These are phyloP conservation scores for Phialocephala sp. DNA, from an alignment of 2,329 filamentous ascomycete genomes.

Conservation along the genomic window DNA sequence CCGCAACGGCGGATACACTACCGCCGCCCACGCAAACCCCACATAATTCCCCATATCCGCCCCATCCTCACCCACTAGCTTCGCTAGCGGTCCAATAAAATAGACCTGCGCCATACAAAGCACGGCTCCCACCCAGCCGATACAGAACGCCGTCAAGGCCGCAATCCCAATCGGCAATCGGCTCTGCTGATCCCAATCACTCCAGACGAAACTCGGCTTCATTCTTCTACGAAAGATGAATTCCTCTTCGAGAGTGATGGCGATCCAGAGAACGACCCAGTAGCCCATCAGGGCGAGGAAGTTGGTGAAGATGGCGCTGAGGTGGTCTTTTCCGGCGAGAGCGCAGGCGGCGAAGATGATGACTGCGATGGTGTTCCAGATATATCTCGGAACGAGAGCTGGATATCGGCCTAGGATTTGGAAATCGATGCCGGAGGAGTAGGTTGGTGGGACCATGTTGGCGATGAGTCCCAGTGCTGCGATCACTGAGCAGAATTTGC, in stretches of 20 bases:
- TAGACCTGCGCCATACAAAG: constrained; percentile 73
- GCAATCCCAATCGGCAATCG: constrained; percentile 68
- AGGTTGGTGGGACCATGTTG: constrained; percentile 69
- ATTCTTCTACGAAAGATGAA: constrained; percentile 60
- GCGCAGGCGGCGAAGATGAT: constrained; percentile 70
- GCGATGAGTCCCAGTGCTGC: constrained; percentile 68
- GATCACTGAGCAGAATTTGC: constrained; percentile 69
- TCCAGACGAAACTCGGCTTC: constrained; percentile 60
- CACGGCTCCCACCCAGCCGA: constrained; percentile 70
- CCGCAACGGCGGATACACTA: constrained; percentile 56
- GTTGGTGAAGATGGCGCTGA: constrained; percentile 70
- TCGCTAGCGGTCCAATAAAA: constrained; percentile 66
- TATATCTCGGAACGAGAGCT: constrained; percentile 62
- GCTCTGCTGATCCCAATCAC: constrained; percentile 61
- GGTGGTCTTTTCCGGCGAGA: constrained; percentile 63
- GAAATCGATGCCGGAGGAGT: constrained; percentile 70
- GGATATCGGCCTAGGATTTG: constrained; percentile 67
- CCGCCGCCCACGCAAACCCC: constrained; percentile 62
- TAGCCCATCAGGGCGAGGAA: constrained; percentile 75
- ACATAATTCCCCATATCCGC: constrained; percentile 48
- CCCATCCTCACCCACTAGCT: constrained; percentile 54
- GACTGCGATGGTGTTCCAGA: constrained; percentile 68
- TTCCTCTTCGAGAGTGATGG: constrained; percentile 66
- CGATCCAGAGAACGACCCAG: constrained; percentile 66
- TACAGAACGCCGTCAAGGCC: constrained; percentile 63